Percentiles rank a stretch among this genome's conserved stretches.
Conservation (phyloP, 1,284 basidiomycete genomes). For the Trametes polyzona region DNA sequence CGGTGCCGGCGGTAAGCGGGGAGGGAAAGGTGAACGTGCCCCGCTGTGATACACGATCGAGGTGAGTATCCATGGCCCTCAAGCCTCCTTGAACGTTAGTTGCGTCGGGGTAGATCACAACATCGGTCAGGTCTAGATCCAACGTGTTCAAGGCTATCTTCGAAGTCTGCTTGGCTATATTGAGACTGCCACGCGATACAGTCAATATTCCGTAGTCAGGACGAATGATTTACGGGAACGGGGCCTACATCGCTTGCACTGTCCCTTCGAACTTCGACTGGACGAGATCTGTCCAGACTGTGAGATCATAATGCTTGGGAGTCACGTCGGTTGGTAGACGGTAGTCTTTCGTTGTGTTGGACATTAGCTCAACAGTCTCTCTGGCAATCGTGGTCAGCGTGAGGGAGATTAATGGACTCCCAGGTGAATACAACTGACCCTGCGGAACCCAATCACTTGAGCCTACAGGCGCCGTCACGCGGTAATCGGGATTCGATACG, state of each 20-base stretch:
- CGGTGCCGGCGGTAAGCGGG: slow-evolving; percentile 61
- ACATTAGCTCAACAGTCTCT: background rate
- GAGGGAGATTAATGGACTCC: too few relatives aligned
- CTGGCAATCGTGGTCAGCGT: too few relatives aligned
- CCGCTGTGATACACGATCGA: slow-evolving; percentile 69
- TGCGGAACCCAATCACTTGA: too few relatives aligned
- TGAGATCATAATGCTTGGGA: slow-evolving; percentile 84
- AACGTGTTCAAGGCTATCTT: slow-evolving; percentile 74
- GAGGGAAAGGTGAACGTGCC: slow-evolving; percentile 59
- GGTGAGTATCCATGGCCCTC: slow-evolving; percentile 47
- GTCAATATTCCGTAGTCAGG: background rate
- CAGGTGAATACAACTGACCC: too few relatives aligned
- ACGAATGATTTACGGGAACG: background rate
- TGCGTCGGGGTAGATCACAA: slow-evolving; percentile 55
- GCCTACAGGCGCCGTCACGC: too few relatives aligned
- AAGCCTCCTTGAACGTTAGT: slow-evolving; percentile 59
- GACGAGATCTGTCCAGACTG: slow-evolving; percentile 83
- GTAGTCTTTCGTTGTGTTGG: slow-evolving; percentile 44
- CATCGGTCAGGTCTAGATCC: slow-evolving; percentile 69
- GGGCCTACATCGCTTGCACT: slow-evolving; percentile 68
- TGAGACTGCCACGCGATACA: slow-evolving; percentile 52
- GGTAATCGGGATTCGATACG: too few relatives aligned
- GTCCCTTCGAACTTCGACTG: slow-evolving; percentile 76
- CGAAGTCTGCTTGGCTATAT: slow-evolving; percentile 69
- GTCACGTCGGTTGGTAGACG: slow-evolving; percentile 78